A percentile compares a stretch with the other conserved stretches of the same genome.
phyloP scores from a whole-genome alignment of 768 basidiomycete genomes.

The Collybia sordida region DNA sequence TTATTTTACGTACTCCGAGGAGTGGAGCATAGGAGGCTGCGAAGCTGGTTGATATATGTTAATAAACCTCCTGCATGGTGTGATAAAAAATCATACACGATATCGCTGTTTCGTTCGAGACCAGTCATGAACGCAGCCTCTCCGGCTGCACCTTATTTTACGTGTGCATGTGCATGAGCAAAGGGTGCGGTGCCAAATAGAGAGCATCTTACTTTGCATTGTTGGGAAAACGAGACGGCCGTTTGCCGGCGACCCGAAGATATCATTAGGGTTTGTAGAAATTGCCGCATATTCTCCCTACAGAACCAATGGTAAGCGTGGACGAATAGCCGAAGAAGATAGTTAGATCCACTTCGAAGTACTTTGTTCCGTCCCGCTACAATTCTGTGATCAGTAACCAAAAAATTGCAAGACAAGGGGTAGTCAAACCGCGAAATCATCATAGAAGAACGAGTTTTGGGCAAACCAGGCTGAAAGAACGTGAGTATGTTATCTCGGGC shows the following conservation, averaged over 20 bases:
- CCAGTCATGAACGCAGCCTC: constrained; percentile 69
- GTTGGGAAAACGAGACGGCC: constrained; percentile 53
- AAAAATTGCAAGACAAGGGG: background rate
- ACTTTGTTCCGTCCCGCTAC: constrained; percentile 51
- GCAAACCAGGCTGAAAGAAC: constrained; percentile 30
- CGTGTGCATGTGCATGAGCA: background rate
- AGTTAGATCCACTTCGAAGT: constrained; percentile 37
- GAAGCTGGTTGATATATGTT: constrained; percentile 21
- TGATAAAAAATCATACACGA: constrained; percentile 24
- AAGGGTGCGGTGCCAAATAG: background rate
- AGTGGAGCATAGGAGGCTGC: constrained; percentile 56
- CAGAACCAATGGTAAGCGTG: background rate
- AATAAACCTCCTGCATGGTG: background rate
- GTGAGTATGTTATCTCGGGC: no score
- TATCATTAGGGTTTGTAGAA: constrained; percentile 43
- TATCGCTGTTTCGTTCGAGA: constrained; percentile 42
- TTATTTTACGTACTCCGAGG: constrained; percentile 31
- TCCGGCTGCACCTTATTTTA: constrained; percentile 37
- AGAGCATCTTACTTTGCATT: constrained; percentile 38
- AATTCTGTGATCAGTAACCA: background rate
- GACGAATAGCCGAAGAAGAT: constrained; percentile 4
- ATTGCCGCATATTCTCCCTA: constrained; percentile 58
- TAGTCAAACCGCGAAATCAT: constrained; percentile 21
- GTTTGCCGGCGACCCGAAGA: constrained; percentile 37
- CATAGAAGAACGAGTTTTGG: constrained; percentile 33